Evolutionary conservation across 2,329 filamentous ascomycete genomes (phyloP), one percentile per base, ranked within the genome.

Genomic region (Trichoderma sp.): DNA sequence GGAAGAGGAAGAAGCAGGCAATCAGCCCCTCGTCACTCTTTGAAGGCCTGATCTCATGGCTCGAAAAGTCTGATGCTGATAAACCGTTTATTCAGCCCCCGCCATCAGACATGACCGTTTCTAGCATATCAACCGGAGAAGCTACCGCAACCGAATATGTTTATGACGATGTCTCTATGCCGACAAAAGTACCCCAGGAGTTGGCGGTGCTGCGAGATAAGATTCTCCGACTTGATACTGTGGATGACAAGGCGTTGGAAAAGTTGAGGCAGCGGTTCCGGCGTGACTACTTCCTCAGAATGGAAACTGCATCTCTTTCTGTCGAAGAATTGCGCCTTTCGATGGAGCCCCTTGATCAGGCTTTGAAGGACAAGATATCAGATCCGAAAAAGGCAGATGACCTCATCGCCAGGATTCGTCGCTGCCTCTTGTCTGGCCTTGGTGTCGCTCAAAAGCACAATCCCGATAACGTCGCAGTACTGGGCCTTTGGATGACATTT

Each of bases 11-110:
- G 65, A 70, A 70, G 39, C 50, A 69, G 15, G 68, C 68, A 17
- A 39, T 73, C 7, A 72, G 65, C 32, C 60, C 73, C 1, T 70
- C 70, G 5, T 68, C 60, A 0, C 17, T 75, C 1, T 61, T 78
- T 22, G 74, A 75, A n/a, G 72, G 61, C 50, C 76, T 76, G 65
- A 71, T 78, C 13, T 60, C 70, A 19, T 76, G 76, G 74, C 69
- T 78, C n/a, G 70, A 73, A 48, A 71, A 70, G 53, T 72, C 72
- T 2, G 71, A 74, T 19, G 68, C 70, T 12, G 71, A 71, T 54
- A 71, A 72, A 45, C 68, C 72, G 5, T 73, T 70, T 61, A 68
- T 72, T 29, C 58, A 56, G 15, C 68, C 52, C 4, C 52, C 68
- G 5, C 65, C 69, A 7, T 70, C 69, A 6, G 56, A 65, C 25